These are phyloP conservation scores for Cryphonectria nitschkei DNA, from an alignment of 2,329 filamentous ascomycete genomes.

Conservation along the genomic window DNA sequence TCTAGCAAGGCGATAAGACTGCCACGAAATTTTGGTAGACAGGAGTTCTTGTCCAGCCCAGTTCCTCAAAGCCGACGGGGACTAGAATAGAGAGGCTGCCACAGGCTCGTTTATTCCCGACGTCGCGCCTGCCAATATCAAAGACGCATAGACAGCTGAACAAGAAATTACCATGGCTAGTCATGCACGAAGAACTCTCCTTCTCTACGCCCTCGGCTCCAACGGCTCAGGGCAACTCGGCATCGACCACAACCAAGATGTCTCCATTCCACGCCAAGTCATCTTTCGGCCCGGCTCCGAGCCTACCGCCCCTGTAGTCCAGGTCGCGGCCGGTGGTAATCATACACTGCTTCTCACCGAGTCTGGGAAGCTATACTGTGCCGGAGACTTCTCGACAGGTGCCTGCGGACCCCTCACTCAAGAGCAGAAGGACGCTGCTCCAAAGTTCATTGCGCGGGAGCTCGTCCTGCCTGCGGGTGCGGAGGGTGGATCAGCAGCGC, in stretches of 20 bases:
- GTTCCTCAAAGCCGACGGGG: not conserved
- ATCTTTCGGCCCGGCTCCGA: conserved; percentile 53
- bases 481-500: conserved; percentile 19
- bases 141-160: not conserved
- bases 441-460: conserved; percentile 9
- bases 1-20: not conserved
- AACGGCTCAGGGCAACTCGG: conserved; percentile 78
- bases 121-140: not conserved
- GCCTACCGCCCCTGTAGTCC: conserved; percentile 41
- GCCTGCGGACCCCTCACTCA: conserved; percentile 54
- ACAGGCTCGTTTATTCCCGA: not conserved
- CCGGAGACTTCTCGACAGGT: conserved; percentile 62
- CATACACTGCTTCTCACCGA: conserved; percentile 77
- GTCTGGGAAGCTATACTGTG: conserved; percentile 63
- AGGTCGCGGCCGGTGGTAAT: conserved; percentile 73
- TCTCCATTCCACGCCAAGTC: conserved; percentile 66
- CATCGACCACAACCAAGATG: conserved; percentile 71
- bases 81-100: not conserved
- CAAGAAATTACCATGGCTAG: not conserved
- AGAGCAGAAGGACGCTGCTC: conserved; percentile 8
- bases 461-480: conserved; percentile 1
- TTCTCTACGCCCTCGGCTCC: conserved; percentile 71
- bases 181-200: conserved; percentile 45
- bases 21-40: not conserved
- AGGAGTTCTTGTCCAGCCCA: not conserved